Percentiles rank a stretch among this genome's conserved stretches.
Evolutionary conservation across 768 basidiomycete genomes (phyloP).

Genomic region (Lactifluus rugatus): DNA sequence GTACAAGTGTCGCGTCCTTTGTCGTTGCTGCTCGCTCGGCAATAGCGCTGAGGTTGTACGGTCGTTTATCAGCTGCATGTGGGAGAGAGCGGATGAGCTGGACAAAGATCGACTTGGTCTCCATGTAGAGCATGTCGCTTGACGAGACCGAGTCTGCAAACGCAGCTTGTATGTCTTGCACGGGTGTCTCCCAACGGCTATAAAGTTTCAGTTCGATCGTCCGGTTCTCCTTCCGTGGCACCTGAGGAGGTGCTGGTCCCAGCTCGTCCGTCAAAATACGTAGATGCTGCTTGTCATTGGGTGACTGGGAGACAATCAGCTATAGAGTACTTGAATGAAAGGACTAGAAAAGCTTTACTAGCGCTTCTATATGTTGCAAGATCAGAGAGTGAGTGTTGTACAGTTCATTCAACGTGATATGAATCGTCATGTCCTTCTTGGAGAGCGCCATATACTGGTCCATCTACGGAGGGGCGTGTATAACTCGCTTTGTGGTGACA

Average conservation of each 20-base stretch:
- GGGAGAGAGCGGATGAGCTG: slow-evolving; percentile 95
- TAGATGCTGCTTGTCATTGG: slow-evolving; percentile 95
- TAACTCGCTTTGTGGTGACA: background rate
- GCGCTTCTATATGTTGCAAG: slow-evolving; percentile 85
- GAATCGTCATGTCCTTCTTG: slow-evolving; percentile 97
- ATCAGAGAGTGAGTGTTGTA: slow-evolving; percentile 98
- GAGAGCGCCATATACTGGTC: slow-evolving; percentile 99
- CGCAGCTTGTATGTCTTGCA: slow-evolving; percentile 93
- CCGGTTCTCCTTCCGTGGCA: slow-evolving; percentile 96
- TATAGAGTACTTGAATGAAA: background rate
- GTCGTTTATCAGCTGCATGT: slow-evolving; percentile 69
- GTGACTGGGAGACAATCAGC: slow-evolving; percentile 48
- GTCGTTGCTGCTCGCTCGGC: slow-evolving; percentile 96
- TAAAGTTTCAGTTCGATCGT: slow-evolving; percentile 87
- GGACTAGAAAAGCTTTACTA: slow-evolving; percentile 46
- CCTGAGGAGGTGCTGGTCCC: slow-evolving; percentile 85
- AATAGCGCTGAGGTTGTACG: slow-evolving; percentile 79
- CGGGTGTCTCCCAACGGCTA: slow-evolving; percentile 98
- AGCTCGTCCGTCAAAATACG: slow-evolving; percentile 96
- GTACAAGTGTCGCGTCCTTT: slow-evolving; percentile 90
- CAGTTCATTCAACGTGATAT: slow-evolving; percentile 97
- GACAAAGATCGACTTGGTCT: slow-evolving; percentile 98
- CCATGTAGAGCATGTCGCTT: slow-evolving; percentile 99
- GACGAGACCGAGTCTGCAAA: slow-evolving; percentile 97
- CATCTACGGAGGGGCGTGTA: slow-evolving; percentile 50